Conservation (phyloP, 495 filamentous ascomycete species). For the Tetracladium setigerum region DNA sequence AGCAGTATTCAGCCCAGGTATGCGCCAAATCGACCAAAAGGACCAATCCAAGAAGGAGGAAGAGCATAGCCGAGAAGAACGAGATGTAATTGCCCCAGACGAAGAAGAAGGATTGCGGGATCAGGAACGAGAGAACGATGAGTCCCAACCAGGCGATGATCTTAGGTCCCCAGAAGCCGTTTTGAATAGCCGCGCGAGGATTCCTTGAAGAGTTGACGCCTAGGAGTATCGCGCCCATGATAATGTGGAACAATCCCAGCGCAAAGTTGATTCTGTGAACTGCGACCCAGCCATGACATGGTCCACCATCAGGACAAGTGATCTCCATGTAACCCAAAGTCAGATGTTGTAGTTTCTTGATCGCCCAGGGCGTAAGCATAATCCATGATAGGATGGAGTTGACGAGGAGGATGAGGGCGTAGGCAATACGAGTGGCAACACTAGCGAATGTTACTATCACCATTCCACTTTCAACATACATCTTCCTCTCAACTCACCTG, state of each 20-base stretch:
- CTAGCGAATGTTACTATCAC: constrained; percentile 35
- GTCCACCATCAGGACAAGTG: constrained; percentile 69
- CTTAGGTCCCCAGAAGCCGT: constrained; percentile 83
- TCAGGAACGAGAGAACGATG: constrained; percentile 88
- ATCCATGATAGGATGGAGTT: constrained; percentile 98
- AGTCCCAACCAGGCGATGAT: constrained; percentile 78
- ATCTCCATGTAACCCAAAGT: constrained; percentile 95
- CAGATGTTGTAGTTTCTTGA: constrained; percentile 86
- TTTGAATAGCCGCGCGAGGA: constrained; percentile 81
- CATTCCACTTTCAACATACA: background rate
- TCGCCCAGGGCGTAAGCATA: constrained; percentile 98
- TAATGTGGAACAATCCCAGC: constrained; percentile 84
- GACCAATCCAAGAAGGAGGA: constrained; percentile 86
- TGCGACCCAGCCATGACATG: constrained; percentile 92
- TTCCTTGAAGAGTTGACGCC: constrained; percentile 85
- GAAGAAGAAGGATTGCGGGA: constrained; percentile 91
- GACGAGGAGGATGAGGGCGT: constrained; percentile 89
- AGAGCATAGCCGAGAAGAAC: constrained; percentile 81
- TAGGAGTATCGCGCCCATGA: constrained; percentile 74
- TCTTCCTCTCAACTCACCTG: constrained; percentile 49
- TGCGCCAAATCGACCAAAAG: constrained; percentile 93
- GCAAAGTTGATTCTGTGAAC: constrained; percentile 98
- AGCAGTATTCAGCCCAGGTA: constrained; percentile 94
- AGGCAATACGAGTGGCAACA: constrained; percentile 94
- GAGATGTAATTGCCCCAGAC: constrained; percentile 94